Base-by-base conservation (phyloP, 768 basidiomycete genomes). In the Gymnopilus dilepis region DNA sequence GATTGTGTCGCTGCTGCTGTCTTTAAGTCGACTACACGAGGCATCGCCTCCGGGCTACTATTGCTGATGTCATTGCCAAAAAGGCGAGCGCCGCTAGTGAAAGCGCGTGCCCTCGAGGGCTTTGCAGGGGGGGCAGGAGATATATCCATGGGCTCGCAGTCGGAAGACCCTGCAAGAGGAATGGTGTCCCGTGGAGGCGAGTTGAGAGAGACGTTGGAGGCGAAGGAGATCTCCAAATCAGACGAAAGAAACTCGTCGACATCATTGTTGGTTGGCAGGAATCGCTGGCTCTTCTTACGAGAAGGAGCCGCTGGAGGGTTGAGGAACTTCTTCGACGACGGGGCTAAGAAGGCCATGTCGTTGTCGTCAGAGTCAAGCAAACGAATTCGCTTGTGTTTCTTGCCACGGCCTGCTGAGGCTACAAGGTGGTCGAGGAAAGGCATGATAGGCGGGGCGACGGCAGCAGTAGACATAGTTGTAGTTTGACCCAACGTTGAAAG, bases 161-260 rank as follows among this genome's bases (percentile, higher is more conserved):
- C 86, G 30, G 81, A 76, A 6, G 81, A 50, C 17, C 28, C 56
- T 33, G 65, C 67, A 50, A 88, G 76, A 37, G 76, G 73, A 56
- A 80, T 67, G 53, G 77, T 70, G 28, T 84, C 79, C 51, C 76
- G 81, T 13, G 86, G 80, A 33, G 92, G 90, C 26, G 91, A 91
- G 69, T 90, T 82, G 48, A 94, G 77, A 6, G 92, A 94, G 73
- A 94, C 88, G 62, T 84, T 91, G 30, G 91, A 92, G 6, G 90
- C 90, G 69, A 94, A 94, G 28, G 92, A 93, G 38, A 87, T 77
- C 71, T 94, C 92, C 50, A 92, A 82, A 69, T 91, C 91, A n/a
- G 88, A 89, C 33, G 87, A 85, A 53, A 87, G 79, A 69, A 86
- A 88, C 42, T 88, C 86, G 62, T 91, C 87, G 56, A 85, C 72